A percentile compares a stretch with the other conserved stretches of the same genome.
Evolutionary conservation across 2,329 filamentous ascomycete species (phyloP).

Genomic region (Monosporascus sp.): DNA sequence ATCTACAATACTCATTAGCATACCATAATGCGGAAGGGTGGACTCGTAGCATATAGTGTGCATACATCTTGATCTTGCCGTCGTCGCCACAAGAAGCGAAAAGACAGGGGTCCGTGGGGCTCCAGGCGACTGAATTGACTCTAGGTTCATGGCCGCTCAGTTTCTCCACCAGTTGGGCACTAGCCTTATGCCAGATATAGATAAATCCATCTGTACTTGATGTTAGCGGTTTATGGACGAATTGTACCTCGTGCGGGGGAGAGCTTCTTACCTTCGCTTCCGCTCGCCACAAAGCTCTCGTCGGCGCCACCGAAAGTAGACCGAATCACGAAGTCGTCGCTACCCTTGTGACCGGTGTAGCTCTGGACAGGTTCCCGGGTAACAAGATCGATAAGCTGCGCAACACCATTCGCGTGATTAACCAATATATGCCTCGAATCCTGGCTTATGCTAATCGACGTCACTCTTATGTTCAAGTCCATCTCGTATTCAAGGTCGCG

Average conservation of each 20-base stretch:
- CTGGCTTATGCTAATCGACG: conserved; percentile 73
- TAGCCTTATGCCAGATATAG: conserved; percentile 87
- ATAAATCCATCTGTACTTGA: conserved; percentile 53
- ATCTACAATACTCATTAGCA: conserved; percentile 22
- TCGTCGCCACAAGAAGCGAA: conserved; percentile 93
- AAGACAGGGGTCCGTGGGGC: conserved; percentile 73
- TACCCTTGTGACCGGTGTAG: conserved; percentile 72
- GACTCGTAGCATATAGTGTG: neutral
- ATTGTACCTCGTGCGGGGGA: neutral
- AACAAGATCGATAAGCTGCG: conserved; percentile 73
- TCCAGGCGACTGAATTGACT: conserved; percentile 88
- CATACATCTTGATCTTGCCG: conserved; percentile 77
- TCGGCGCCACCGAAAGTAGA: conserved; percentile 82
- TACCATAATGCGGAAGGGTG: too few species aligned
- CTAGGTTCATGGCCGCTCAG: conserved; percentile 70
- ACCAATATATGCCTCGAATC: conserved; percentile 80
- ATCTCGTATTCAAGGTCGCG: conserved; percentile 72
- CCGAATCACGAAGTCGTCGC: conserved; percentile 68
- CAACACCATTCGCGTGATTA: conserved; percentile 71
- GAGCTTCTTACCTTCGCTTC: conserved; percentile 70
- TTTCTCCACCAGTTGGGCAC: conserved; percentile 68
- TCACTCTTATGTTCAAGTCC: conserved; percentile 62
- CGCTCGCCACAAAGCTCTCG: conserved; percentile 86
- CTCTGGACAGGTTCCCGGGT: conserved; percentile 66
- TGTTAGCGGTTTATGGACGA: conserved; percentile 5